phyloP scores from a whole-genome alignment of 371 early-diverging fungal species.

The Dinochytrium kinnereticum region DNA sequence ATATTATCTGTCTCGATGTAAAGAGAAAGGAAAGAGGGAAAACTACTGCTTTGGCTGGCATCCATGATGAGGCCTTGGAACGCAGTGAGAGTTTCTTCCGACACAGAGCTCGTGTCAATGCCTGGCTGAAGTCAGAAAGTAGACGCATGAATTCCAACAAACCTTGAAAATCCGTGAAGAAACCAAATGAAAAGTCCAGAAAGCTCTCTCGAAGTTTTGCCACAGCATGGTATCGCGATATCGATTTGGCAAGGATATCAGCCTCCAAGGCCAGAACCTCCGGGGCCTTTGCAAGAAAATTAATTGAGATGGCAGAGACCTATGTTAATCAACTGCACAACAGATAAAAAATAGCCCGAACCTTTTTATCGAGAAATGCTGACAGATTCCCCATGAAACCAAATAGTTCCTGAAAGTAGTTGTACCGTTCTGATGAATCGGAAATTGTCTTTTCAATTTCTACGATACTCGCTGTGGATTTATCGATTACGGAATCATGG shows the following conservation, averaged over 20 bases:
- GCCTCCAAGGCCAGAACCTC: background rate
- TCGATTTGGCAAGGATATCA: background rate
- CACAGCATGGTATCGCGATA: background rate
- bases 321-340: background rate
- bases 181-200: background rate
- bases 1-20: background rate
- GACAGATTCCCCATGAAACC: conserved; percentile 67
- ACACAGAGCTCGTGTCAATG: too few relatives aligned
- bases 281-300: background rate
- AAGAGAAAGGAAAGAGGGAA: background rate
- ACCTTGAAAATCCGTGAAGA: conserved; percentile 4
- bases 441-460: conserved; percentile 6
- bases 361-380: conserved; percentile 74
- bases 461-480: background rate
- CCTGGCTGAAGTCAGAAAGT: background rate
- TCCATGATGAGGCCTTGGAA: background rate
- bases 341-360: conserved; percentile 29
- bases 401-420: conserved; percentile 69
- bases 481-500: background rate
- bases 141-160: background rate
- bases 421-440: conserved; percentile 58
- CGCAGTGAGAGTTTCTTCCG: background rate
- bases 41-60: background rate
- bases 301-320: too few relatives aligned
- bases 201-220: background rate